Evolutionary conservation across 2,329 filamentous ascomycete species (phyloP), one percentile per base, ranked within the genome.

Genomic region (Chaetomiaceae sp.): DNA sequence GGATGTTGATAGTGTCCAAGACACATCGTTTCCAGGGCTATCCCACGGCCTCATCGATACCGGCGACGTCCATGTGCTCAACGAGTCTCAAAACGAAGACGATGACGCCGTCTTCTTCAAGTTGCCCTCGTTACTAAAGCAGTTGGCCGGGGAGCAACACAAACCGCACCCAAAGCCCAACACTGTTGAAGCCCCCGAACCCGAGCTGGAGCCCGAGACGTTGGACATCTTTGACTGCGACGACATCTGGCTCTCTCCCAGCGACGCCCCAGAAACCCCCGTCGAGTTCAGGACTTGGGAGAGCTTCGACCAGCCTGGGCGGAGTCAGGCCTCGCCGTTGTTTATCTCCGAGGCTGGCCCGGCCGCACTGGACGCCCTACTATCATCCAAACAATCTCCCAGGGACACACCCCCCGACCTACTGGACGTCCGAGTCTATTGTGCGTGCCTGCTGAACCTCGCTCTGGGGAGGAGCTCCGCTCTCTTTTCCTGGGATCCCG

Each of bases 271-370:
- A 2, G 46, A 58, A n/a, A 63, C 64, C 4, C 44, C 54, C 5
- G 67, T 74, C 6, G 65, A 70, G 34, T 81, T 82, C 60, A 78
- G 76, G 54, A 85, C 83, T 1, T 93, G 88, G 88, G 83, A 89
- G 57, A 70, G 67, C 2, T 91, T 91, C 59, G 68, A 75, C 2
- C 63, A 68, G 10, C 59, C 68, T 1, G 63, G 71, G n/a, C 62
- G 70, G 5, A 63, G 70, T 4, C 66, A 70, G 9, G 57, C 65
- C 2, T 53, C 63, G 39, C 69, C 74, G 48, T 35, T 75, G 2
- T 84, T 87, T 55, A 68, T 90, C 12, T 84, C 82, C 3, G 88
- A 93, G 66, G 81, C 83, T 23, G 85, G 85, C 0, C 72, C 84
- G 1, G 66, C 66, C 9, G 74, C 78, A 2, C 87, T 88, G 54